These are phyloP conservation scores for Flaveria brownii DNA, from an alignment of 129 eudicot species.

Conservation along the genomic window DNA sequence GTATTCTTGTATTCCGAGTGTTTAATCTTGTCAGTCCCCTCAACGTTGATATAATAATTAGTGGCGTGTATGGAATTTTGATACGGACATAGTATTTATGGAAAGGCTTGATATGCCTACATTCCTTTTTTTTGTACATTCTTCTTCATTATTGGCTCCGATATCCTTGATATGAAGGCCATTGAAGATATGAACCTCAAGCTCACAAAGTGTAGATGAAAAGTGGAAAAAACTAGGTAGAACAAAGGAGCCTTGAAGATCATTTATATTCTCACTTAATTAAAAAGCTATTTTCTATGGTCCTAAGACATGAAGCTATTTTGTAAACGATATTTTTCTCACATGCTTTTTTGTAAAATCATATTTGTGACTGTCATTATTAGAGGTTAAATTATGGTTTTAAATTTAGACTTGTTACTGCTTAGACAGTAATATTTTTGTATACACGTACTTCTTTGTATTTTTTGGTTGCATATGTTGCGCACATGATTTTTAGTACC, in stretches of 20 bases:
- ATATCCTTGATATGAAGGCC: constrained; percentile 7
- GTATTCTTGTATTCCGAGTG: background rate
- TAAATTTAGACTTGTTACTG: background rate
- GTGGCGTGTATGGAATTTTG: background rate
- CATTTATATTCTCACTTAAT: constrained; percentile 1
- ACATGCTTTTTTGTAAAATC: constrained; percentile 1
- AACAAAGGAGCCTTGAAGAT: constrained; percentile 12
- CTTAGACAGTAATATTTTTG: background rate
- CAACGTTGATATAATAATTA: background rate
- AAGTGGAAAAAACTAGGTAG: background rate
- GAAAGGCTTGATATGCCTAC: background rate
- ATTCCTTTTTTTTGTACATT: background rate
- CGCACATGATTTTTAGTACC: constrained; percentile 8
- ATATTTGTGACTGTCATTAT: background rate
- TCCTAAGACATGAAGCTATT: background rate
- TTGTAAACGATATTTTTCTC: background rate
- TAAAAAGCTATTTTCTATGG: background rate
- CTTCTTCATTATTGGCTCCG: background rate
- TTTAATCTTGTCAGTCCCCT: background rate
- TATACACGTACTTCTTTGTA: background rate
- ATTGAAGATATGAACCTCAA: constrained; percentile 11
- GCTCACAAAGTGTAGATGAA: constrained; percentile 6
- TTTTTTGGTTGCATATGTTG: constrained; percentile 20
- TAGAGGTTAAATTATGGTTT: constrained; percentile 4
- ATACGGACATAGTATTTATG: background rate